Base-by-base conservation (phyloP, 208 protist genomes). In the Jaenimonas drosophilae region DNA sequence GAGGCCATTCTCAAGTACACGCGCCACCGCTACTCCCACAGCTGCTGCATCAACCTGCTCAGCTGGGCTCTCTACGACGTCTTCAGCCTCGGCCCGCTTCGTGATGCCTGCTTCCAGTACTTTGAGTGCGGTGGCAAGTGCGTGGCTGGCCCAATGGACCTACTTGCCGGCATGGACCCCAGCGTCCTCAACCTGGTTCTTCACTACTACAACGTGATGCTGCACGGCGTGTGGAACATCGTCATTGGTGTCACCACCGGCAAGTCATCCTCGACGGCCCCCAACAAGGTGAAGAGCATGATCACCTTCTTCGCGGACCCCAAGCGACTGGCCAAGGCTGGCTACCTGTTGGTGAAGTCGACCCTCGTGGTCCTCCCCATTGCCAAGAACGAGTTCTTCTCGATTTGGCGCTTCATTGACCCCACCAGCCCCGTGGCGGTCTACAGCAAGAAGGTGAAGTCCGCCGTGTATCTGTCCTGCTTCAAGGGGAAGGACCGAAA, bases 51-150 rank as follows among this genome's bases (percentile, higher is more conserved):
- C 49, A 96, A 96, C 63, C 68, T 94, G 21, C 76, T 96, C 6
- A 91, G 88, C 0, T 91, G 87, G 75, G 88, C 87, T 14, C 70
- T 96, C 16, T 95, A 96, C 57, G 54, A 40, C 23, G 88, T 96
- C 17, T 96, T 96, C 53, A 65, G 64, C 60, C 58, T 49, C 26
- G 52, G 55, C 2, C 42, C 64, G 11, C 67, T 96, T 17, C 70
- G 86, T 17, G 54, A 88, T 42, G 82, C 87, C 12, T 94, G 88
- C 70, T 76, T 96, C 32, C 85, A 91, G 59, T 96, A 96, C 71
- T 89, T 96, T 51, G 32, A 70, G 38, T 49, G 57, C 32, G 91
- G 91, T 19, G 91, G 86, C 37, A 75, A 93, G 34, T 91, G 84
- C 54, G 70, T 84, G 26, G 62, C 49, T 19, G 88, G 76, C 14